These are phyloP conservation scores for Dichotomocladium elegans DNA, from an alignment of 371 early-diverging fungal genomes.

Conservation along the genomic window DNA sequence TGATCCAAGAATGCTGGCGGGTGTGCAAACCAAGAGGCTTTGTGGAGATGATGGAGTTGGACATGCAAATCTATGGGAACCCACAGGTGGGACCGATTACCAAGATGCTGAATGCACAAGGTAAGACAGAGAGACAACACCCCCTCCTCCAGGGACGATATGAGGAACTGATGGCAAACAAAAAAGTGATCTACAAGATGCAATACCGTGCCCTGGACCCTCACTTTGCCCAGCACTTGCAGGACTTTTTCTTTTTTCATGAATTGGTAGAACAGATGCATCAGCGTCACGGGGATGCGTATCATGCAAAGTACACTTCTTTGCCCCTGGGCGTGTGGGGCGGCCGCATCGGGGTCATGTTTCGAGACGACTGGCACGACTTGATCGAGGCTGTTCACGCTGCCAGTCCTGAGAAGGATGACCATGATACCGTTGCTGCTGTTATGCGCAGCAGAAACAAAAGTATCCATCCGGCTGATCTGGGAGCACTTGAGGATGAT, in stretches of 20 bases:
- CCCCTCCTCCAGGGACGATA: not conserved
- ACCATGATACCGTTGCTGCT: conserved; percentile 3
- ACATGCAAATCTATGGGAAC: conserved; percentile 35
- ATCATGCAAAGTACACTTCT: conserved; percentile 30
- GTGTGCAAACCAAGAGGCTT: conserved; percentile 28
- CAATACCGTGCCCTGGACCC: conserved; percentile 30
- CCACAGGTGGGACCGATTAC: conserved; percentile 16
- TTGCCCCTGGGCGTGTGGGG: conserved; percentile 47
- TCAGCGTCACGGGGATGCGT: conserved; percentile 7
- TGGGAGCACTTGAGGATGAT: too few relatives aligned
- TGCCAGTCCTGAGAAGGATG: conserved; percentile 1
- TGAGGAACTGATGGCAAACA: not conserved
- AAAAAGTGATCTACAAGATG: conserved; percentile 26
- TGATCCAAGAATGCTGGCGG: conserved; percentile 32
- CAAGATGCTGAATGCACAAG: conserved; percentile 34
- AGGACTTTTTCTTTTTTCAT: conserved; percentile 22
- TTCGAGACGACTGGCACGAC: conserved; percentile 32
- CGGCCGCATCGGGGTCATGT: conserved; percentile 39
- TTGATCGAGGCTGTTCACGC: conserved; percentile 22
- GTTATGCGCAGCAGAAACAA: too few relatives aligned
- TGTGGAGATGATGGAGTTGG: conserved; percentile 41
- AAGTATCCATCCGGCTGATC: too few relatives aligned
- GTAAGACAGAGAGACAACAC: conserved; percentile 11
- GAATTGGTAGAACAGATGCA: conserved; percentile 9
- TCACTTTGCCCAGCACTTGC: conserved; percentile 28